Evolutionary conservation across 176 grass and related monocot genomes (phyloP).

Genomic region (Eleusine coracana): DNA sequence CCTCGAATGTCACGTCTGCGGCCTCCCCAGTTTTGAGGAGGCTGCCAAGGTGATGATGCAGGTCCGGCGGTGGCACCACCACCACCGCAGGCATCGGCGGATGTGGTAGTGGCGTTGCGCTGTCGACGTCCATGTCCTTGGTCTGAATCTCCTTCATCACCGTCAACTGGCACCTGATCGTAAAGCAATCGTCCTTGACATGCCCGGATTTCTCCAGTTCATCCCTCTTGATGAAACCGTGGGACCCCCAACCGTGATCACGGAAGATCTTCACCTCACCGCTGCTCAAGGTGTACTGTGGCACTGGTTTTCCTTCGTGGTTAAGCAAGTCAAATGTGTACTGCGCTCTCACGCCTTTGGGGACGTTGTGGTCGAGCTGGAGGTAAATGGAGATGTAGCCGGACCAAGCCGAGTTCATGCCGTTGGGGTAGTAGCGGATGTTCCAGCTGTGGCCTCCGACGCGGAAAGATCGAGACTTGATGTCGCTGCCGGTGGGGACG

Average conservation of each 20-base stretch:
- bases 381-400: background rate
- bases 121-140: background rate
- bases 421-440: slow-evolving; percentile 10
- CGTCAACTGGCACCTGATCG: slow-evolving; percentile 8
- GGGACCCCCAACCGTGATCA: accelerated
- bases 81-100: background rate
- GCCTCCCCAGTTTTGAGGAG: background rate
- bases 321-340: background rate
- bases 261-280: background rate
- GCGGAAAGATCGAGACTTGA: background rate
- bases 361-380: background rate
- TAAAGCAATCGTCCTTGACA: slow-evolving; percentile 1
- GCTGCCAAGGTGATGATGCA: background rate
- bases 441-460: slow-evolving; percentile 8
- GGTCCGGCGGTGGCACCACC: background rate
- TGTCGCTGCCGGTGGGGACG: background rate
- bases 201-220: background rate
- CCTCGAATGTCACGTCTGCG: slow-evolving; percentile 9
- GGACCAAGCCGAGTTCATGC: background rate
- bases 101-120: background rate
- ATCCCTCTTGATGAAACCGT: background rate
- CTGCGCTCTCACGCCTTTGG: background rate
- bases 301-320: background rate
- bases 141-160: slow-evolving; percentile 10
- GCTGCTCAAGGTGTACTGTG: no score